These are phyloP conservation scores for Beta lomatogona DNA, from an alignment of 179 eudicot species.

Conservation along the genomic window DNA sequence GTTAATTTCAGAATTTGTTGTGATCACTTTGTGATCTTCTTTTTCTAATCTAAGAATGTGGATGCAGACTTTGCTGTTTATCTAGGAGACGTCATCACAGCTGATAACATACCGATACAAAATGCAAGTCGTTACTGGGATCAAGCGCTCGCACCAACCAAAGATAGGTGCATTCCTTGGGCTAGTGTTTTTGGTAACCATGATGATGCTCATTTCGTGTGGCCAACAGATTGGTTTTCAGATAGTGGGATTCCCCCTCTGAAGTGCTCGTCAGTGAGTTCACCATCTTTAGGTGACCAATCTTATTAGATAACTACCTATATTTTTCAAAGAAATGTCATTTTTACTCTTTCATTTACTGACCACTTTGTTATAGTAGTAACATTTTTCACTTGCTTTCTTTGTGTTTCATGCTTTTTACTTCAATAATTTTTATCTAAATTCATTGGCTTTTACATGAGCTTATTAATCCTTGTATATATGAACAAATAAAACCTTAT, in stretches of 20 bases:
- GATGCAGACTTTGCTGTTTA: constrained; percentile 78
- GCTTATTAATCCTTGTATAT: not conserved
- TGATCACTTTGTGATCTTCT: not conserved
- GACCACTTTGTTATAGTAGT: too few species aligned
- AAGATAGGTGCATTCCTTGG: constrained; percentile 73
- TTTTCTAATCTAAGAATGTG: not conserved
- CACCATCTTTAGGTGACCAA: constrained; percentile 41
- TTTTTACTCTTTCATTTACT: too few species aligned
- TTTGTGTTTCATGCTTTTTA: too few species aligned
- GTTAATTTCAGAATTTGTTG: not conserved
- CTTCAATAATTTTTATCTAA: too few species aligned
- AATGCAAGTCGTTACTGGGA: constrained; percentile 88
- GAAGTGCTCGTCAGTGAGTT: constrained; percentile 43
- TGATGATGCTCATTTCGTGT: constrained; percentile 80
- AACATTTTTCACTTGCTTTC: too few species aligned
- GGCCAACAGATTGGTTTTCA: constrained; percentile 94
- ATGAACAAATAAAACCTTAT: too few species aligned
- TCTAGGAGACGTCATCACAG: constrained; percentile 88
- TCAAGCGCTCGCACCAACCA: constrained; percentile 68
- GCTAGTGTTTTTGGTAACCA: constrained; percentile 86
- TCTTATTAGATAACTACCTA: not conserved
- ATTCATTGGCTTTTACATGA: too few species aligned
- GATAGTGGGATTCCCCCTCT: constrained; percentile 61
- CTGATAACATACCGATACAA: constrained; percentile 60
- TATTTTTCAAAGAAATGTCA: not conserved